Percentiles rank a stretch among this genome's conserved stretches.
These are phyloP conservation scores for Chlamydomonas schloesseri DNA, from an alignment of 139 green algal species.

Conservation along the genomic window DNA sequence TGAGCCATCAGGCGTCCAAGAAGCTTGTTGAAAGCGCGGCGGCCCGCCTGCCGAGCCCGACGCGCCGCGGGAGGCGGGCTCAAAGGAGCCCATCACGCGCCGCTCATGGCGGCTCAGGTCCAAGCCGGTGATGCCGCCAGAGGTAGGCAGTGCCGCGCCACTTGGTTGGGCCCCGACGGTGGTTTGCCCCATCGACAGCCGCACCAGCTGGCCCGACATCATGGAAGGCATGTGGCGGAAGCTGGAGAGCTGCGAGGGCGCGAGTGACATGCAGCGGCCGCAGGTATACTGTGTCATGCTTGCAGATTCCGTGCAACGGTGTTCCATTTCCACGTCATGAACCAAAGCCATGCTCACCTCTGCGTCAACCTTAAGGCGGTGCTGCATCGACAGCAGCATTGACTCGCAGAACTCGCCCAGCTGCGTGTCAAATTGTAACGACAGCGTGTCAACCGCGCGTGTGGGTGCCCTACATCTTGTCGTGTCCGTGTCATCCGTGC, in stretches of 20 bases:
- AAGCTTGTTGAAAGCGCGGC: no score
- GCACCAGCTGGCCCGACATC: neutral
- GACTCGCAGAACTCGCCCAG: slow-evolving; percentile 37
- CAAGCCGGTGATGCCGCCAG: neutral
- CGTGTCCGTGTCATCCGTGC: no score
- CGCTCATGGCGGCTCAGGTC: no score
- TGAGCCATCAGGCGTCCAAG: no score
- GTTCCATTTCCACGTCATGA: no score
- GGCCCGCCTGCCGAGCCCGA: no score
- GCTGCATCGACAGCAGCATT: slow-evolving; percentile 33
- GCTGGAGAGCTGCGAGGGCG: slow-evolving; percentile 1
- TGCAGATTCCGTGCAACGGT: neutral
- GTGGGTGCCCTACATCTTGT: no score
- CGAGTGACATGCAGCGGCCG: no score
- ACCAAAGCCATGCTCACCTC: neutral
- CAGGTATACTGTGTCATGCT: no score
- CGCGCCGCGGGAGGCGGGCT: no score
- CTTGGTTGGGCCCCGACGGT: neutral
- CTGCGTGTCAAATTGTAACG: neutral
- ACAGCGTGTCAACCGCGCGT: no score
- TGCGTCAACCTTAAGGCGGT: slow-evolving; percentile 20
- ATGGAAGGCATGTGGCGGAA: neutral
- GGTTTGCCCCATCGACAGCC: slow-evolving; percentile 6
- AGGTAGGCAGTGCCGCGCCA: neutral
- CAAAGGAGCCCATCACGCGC: no score